These are phyloP conservation scores for Thozetella sp. DNA, from an alignment of 495 filamentous ascomycete species.

Conservation along the genomic window DNA sequence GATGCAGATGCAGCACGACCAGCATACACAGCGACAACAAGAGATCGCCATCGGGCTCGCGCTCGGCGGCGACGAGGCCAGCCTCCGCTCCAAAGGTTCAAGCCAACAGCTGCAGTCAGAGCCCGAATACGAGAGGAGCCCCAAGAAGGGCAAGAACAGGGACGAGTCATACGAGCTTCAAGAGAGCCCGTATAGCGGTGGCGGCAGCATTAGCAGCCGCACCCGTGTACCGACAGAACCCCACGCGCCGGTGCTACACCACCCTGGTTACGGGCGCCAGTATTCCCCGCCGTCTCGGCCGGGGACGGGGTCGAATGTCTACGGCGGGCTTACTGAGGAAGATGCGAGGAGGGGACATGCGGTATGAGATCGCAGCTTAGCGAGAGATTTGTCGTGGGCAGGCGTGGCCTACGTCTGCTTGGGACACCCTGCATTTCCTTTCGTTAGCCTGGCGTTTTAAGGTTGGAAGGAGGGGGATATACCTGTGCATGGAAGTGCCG, in stretches of 20 bases:
- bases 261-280: slow-evolving; percentile 26
- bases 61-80: slow-evolving; percentile 30
- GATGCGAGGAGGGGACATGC: slow-evolving; percentile 1
- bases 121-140: not conserved
- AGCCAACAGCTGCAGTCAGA: slow-evolving; percentile 6
- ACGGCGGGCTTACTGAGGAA: not conserved
- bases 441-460: not conserved
- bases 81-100: slow-evolving; percentile 22
- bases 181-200: slow-evolving; percentile 12
- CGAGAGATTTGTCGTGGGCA: no score
- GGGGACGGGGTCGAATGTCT: not conserved
- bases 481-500: not conserved
- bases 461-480: not conserved
- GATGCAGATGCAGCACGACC: slow-evolving; percentile 20
- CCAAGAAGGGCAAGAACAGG: slow-evolving; percentile 29
- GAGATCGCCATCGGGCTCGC: slow-evolving; percentile 35
- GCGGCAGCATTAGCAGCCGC: slow-evolving; percentile 18
- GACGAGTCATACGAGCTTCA: slow-evolving; percentile 29
- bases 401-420: no score
- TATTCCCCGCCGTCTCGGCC: slow-evolving; percentile 9
- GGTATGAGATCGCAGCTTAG: not conserved
- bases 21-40: slow-evolving; percentile 20
- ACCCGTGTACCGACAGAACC: slow-evolving; percentile 9
- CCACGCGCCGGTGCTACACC: slow-evolving; percentile 19
- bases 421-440: no score